These are phyloP conservation scores for Podosphaera fusca DNA, from an alignment of 2,329 filamentous ascomycete species.

Conservation along the genomic window DNA sequence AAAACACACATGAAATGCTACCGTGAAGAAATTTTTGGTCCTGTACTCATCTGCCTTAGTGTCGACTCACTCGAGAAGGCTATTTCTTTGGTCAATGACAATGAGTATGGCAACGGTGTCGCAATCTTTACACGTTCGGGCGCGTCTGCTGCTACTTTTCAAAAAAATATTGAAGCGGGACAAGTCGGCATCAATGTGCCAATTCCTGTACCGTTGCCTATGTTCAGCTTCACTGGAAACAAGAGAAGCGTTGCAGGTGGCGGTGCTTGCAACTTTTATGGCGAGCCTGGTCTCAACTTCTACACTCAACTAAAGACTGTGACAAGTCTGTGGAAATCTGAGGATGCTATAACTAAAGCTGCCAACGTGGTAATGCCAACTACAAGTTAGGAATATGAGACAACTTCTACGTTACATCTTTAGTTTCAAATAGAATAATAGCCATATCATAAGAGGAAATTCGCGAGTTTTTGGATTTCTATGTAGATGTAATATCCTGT, in stretches of 20 bases:
- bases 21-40: conserved; percentile 66
- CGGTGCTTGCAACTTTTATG: conserved; percentile 86
- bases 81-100: conserved; percentile 59
- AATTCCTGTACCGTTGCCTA: conserved; percentile 45
- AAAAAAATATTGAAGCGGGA: conserved; percentile 60
- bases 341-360: conserved; percentile 68
- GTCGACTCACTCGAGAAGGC: conserved; percentile 59
- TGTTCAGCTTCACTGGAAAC: conserved; percentile 53
- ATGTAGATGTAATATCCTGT: too few relatives aligned
- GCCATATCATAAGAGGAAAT: too few relatives aligned
- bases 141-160: conserved; percentile 54
- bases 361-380: conserved; percentile 78
- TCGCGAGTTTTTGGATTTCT: too few relatives aligned
- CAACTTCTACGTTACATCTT: too few relatives aligned
- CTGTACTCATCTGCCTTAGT: conserved; percentile 61
- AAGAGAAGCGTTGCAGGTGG: conserved; percentile 86
- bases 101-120: conserved; percentile 71
- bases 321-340: conserved; percentile 68
- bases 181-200: conserved; percentile 74
- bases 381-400: conserved; percentile 9
- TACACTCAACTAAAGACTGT: conserved; percentile 98
- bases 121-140: conserved; percentile 68
- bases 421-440: too few relatives aligned
- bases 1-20: conserved; percentile 68
- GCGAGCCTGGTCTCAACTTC: conserved; percentile 75